phyloP scores from a whole-genome alignment of 306 rosid genomes.

The Vigna angularis region DNA sequence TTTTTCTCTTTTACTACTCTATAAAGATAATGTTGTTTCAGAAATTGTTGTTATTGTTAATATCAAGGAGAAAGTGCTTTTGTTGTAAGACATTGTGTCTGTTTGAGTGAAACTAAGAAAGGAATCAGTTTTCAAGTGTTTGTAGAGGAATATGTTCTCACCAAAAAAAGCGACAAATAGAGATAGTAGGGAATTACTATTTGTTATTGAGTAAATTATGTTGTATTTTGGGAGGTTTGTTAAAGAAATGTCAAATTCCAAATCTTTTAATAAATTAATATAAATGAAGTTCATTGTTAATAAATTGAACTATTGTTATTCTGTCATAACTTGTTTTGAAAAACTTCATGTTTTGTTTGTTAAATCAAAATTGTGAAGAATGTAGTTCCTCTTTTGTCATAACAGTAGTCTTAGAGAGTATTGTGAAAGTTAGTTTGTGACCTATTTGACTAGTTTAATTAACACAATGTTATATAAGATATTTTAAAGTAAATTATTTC shows the following conservation, averaged over 20 bases:
- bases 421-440: no score
- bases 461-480: no score
- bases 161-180: neutral
- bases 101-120: neutral
- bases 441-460: no score
- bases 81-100: neutral
- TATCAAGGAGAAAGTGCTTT: neutral
- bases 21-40: neutral
- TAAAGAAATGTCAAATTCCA: neutral
- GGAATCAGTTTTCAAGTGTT: neutral
- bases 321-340: no score
- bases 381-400: no score
- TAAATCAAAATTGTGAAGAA: no score
- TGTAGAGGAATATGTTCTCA: neutral
- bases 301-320: no score
- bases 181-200: neutral
- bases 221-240: neutral
- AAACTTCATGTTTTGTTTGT: no score
- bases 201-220: neutral
- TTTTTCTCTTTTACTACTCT: neutral
- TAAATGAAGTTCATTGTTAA: neutral
- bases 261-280: neutral
- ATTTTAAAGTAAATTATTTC: no score
- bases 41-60: conserved; percentile 10
- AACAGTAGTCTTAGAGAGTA: no score